phyloP scores from a whole-genome alignment of 78 protist species.

The Cyanophora paradoxa region DNA sequence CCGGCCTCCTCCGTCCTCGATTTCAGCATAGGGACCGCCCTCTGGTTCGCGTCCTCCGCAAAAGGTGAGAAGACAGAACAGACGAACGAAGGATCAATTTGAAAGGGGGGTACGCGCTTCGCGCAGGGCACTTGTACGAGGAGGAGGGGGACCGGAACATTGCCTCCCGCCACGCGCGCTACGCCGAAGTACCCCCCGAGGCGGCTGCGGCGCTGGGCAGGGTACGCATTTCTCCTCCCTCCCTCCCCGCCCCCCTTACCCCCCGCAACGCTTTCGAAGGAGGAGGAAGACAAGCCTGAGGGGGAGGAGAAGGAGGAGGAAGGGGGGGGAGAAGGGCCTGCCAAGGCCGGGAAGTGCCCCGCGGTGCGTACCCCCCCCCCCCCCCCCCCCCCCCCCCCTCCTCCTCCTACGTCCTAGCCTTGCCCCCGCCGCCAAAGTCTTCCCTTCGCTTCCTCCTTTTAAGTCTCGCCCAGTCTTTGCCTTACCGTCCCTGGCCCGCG shows the following conservation, averaged over 20 bases:
- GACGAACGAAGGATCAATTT: conserved; percentile 4
- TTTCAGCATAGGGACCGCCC: conserved; percentile 72
- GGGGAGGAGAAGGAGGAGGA: too few species aligned
- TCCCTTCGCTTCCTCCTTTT: background rate
- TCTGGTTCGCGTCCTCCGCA: conserved; percentile 74
- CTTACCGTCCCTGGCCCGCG: background rate
- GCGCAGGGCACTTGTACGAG: background rate
- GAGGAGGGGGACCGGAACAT: background rate
- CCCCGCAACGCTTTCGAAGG: background rate
- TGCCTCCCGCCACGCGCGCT: background rate
- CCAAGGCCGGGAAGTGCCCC: too few species aligned
- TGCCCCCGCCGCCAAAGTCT: background rate
- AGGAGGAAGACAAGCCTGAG: too few species aligned
- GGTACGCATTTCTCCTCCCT: background rate
- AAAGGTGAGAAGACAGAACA: background rate
- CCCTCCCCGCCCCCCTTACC: too few species aligned
- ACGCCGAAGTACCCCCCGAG: background rate
- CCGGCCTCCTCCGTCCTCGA: conserved; percentile 69
- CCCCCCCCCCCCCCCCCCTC: background rate
- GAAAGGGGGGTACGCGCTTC: background rate
- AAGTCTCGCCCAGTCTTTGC: too few species aligned
- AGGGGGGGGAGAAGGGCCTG: too few species aligned
- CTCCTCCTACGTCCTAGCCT: too few species aligned
- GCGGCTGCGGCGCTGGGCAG: background rate
- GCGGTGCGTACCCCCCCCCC: too few species aligned